A percentile compares a stretch with the other conserved stretches of the same genome.
Conservation (phyloP, 2,329 filamentous ascomycete genomes). For the Talaromyces sp. region DNA sequence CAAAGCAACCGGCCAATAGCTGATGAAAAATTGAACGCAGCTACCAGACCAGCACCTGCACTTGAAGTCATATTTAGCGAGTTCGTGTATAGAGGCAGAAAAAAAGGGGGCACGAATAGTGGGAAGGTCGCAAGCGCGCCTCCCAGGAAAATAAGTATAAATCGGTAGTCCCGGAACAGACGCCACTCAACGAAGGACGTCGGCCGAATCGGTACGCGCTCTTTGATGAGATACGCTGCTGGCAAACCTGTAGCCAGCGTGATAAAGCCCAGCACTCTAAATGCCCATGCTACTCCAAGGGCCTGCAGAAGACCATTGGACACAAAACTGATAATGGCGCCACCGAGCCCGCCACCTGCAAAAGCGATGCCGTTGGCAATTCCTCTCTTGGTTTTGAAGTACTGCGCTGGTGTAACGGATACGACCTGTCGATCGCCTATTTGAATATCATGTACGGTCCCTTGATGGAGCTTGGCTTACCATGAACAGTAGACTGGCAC, state of each 20-base stretch:
- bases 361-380: slow-evolving; percentile 60
- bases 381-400: slow-evolving; percentile 57
- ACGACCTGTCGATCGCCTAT: slow-evolving; percentile 49
- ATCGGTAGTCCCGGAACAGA: slow-evolving; percentile 52
- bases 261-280: slow-evolving; percentile 57
- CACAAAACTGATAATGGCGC: slow-evolving; percentile 56
- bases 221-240: slow-evolving; percentile 52
- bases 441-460: neutral
- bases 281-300: slow-evolving; percentile 58
- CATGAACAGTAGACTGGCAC: slow-evolving; percentile 38
- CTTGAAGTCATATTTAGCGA: slow-evolving; percentile 54
- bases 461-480: slow-evolving; percentile 29
- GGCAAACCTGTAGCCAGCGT: slow-evolving; percentile 52
- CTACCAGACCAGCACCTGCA: slow-evolving; percentile 56
- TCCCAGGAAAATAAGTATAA: slow-evolving; percentile 52
- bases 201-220: slow-evolving; percentile 45
- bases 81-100: slow-evolving; percentile 54
- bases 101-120: slow-evolving; percentile 60
- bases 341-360: slow-evolving; percentile 58
- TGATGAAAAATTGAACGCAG: slow-evolving; percentile 60
- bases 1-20: slow-evolving; percentile 55
- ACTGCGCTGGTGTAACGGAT: slow-evolving; percentile 57
- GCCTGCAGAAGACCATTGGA: slow-evolving; percentile 56
- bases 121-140: slow-evolving; percentile 58
- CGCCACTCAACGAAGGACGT: slow-evolving; percentile 51